Evolutionary conservation across 129 eudicot species (phyloP).

Genomic region (Flaveria brownii): DNA sequence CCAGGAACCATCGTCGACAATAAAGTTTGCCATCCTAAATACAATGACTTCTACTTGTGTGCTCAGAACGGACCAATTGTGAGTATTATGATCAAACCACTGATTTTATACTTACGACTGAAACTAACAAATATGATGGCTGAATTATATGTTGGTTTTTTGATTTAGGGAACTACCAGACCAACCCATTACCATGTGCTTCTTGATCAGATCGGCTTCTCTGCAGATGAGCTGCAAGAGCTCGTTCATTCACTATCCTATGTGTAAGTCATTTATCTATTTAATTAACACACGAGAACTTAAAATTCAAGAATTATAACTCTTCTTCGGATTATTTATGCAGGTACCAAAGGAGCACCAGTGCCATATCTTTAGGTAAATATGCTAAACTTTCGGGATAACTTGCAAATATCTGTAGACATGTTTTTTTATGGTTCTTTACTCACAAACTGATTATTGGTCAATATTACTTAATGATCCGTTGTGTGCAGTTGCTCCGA

Average conservation of each 20-base stretch:
- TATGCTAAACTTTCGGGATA: neutral
- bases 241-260: constrained; percentile 65
- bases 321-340: neutral
- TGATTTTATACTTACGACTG: no score
- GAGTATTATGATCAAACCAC: constrained; percentile 26
- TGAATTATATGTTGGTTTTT: neutral
- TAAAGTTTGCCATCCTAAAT: constrained; percentile 61
- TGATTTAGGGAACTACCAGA: constrained; percentile 57
- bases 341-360: constrained; percentile 79
- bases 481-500: constrained; percentile 66
- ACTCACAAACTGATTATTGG: neutral
- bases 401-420: no score
- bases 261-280: constrained; percentile 45
- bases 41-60: constrained; percentile 66
- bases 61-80: constrained; percentile 72
- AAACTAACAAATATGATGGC: neutral
- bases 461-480: neutral
- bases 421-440: neutral
- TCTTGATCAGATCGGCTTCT: constrained; percentile 59
- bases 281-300: neutral
- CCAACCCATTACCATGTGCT: constrained; percentile 82
- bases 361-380: constrained; percentile 73
- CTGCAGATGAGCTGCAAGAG: constrained; percentile 70
- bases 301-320: neutral
- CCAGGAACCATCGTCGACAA: constrained; percentile 76